Percentiles rank a stretch among this genome's conserved stretches.
Evolutionary conservation across 345 rosid genomes (phyloP).

Genomic region (Eucalyptus brandiana): DNA sequence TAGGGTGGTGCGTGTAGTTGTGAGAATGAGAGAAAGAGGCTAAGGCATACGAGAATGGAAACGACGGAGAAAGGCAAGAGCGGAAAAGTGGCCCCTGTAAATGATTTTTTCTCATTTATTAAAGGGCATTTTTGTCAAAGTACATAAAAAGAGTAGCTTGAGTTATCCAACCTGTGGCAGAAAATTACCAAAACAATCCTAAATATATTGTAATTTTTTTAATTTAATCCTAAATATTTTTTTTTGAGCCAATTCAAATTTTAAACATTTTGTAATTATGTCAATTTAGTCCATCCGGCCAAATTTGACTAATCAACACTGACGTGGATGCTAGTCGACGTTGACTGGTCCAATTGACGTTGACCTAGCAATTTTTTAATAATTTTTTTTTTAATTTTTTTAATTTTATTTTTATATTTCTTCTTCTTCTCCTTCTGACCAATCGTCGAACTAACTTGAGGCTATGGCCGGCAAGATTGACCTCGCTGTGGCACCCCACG

Average conservation of each 20-base stretch:
- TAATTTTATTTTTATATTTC: too few relatives aligned
- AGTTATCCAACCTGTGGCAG: neutral
- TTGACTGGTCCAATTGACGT: accelerated
- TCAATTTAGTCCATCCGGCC: accelerated
- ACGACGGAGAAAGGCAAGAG: neutral
- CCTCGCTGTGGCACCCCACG: too few relatives aligned
- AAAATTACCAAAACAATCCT: too few relatives aligned
- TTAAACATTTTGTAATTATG: too few relatives aligned
- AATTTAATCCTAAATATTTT: too few relatives aligned
- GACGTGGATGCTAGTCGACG: accelerated
- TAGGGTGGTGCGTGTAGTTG: neutral
- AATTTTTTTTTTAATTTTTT: too few relatives aligned
- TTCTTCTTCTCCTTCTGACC: accelerated
- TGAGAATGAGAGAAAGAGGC: neutral
- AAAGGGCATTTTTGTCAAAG: neutral
- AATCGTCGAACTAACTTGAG: accelerated
- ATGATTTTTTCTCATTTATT: too few relatives aligned
- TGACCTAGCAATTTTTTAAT: too few relatives aligned
- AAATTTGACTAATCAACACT: too few relatives aligned
- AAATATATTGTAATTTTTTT: too few relatives aligned
- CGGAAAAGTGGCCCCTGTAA: neutral
- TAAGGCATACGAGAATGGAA: neutral
- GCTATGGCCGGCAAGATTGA: too few relatives aligned
- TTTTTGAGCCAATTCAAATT: too few relatives aligned
- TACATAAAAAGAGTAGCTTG: neutral